phyloP scores from a whole-genome alignment of 2,329 filamentous ascomycete genomes.

The Fonsecaea multimorphosa region DNA sequence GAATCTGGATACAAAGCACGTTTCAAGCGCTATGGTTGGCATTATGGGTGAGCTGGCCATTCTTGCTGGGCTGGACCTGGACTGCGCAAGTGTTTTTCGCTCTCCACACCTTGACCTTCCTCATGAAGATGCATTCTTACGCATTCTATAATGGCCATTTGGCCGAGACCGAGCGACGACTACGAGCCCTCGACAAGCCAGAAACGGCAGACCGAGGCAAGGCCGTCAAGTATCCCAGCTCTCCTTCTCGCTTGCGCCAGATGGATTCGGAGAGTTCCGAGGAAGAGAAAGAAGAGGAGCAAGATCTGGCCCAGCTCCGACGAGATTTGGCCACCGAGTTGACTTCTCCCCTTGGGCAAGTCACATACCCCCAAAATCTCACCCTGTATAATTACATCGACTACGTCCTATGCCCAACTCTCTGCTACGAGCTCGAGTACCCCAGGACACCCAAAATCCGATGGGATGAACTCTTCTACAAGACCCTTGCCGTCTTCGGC shows the following conservation, averaged over 20 bases:
- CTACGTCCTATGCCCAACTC: conserved; percentile 87
- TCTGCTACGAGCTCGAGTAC: conserved; percentile 98
- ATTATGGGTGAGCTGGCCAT: conserved; percentile 85
- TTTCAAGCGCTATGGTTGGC: conserved; percentile 80
- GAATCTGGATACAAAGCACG: conserved; percentile 81
- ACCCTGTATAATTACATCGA: conserved; percentile 82
- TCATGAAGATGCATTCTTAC: conserved; percentile 99
- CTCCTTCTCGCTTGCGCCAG: conserved; percentile 43
- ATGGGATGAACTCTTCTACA: conserved; percentile 82
- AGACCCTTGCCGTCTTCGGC: conserved; percentile 87
- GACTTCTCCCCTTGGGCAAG: conserved; percentile 84
- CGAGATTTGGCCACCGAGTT: conserved; percentile 89
- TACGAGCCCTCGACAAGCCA: conserved; percentile 79
- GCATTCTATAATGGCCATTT: conserved; percentile 98
- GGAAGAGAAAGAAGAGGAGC: conserved; percentile 48
- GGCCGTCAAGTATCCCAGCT: conserved; percentile 76
- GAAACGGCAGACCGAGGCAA: conserved; percentile 60
- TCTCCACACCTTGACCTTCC: conserved; percentile 84
- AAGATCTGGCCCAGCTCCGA: conserved; percentile 71
- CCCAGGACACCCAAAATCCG: conserved; percentile 76
- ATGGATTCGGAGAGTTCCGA: conserved; percentile 42
- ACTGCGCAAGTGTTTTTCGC: conserved; percentile 95
- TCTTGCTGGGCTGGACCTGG: conserved; percentile 90
- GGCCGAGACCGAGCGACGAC: conserved; percentile 80
- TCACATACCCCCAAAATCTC: conserved; percentile 89